A percentile compares a stretch with the other conserved stretches of the same genome.
Evolutionary conservation across 306 rosid species (phyloP).

Genomic region (Inga leiocalycina): DNA sequence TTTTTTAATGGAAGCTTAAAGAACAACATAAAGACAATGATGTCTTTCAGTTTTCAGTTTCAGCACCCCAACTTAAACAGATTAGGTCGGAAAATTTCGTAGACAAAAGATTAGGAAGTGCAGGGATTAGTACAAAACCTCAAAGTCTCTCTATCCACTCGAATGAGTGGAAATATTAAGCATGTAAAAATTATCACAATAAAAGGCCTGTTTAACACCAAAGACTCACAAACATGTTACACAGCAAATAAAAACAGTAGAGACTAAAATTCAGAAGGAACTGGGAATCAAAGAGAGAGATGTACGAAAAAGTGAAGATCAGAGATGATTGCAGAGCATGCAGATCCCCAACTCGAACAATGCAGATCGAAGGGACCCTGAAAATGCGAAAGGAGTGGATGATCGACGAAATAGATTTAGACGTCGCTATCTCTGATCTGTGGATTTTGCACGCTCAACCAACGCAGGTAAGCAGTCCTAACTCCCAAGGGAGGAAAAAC

Average conservation of each 20-base stretch:
- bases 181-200: not conserved
- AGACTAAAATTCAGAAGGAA: not conserved
- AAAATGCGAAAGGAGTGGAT: not conserved
- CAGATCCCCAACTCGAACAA: not conserved
- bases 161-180: not conserved
- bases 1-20: not conserved
- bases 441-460: not conserved
- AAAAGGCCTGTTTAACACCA: not conserved
- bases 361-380: not conserved
- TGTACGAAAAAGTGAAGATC: slow-evolving; percentile 2
- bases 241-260: not conserved
- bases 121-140: not conserved
- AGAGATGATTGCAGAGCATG: not conserved
- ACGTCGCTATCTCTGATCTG: not conserved
- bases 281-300: not conserved
- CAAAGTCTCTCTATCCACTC: not conserved
- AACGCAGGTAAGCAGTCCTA: not conserved
- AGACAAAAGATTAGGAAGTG: not conserved
- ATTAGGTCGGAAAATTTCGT: not conserved
- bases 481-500: too few species aligned
- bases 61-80: not conserved
- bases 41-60: not conserved
- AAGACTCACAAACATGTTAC: not conserved
- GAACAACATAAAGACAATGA: not conserved
- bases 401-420: not conserved